Evolutionary conservation across 768 basidiomycete species (phyloP), one percentile per base, ranked within the genome.

Genomic region (Paxillus rubicundulus): DNA sequence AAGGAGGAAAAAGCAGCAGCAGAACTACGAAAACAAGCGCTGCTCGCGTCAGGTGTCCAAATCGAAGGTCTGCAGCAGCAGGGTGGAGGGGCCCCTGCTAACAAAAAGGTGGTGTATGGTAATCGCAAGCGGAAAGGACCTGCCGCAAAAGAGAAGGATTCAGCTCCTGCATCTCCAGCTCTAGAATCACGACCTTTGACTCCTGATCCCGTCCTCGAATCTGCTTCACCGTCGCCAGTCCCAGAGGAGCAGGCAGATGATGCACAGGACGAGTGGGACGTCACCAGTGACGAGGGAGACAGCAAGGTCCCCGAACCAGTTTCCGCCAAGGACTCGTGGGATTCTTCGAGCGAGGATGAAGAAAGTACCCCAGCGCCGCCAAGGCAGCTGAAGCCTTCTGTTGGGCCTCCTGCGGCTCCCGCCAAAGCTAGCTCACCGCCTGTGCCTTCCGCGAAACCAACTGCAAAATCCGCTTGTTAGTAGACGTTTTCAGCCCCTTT

Each of bases 1-100:
- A 96, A 93, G 70, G 89, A 92, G 64, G 95, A 98, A 68, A 86
- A 81, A 60, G 89, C 89, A 18, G 88, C 85, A 58, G 94, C 92
- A 3, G 95, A 98, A 68, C 82, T 92, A 28, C 86, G 94, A 50
- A 89, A 85, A 66, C 84, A 96, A 66, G 95, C 96, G 2, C 80
- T 98, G 47, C 77, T 98, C 45, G 87, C 90, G 17, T 88, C 90
- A 33, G 94, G 93, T 45, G 88, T 89, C 44, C 85, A 86, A 60
- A 88, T 99, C 54, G 94, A 95, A 62, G 97, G 92, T 54, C 74
- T 98, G 17, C 87, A 92, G 49, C 82, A 87, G 57, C 56, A 72
- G 28, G 65, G 78, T 18, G 67, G 73, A 61, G 70, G 68, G 13
- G 73, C 72, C 20, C 65, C 74, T 14, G 61, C 55, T 39, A 68